Percentiles rank a stretch among this genome's conserved stretches.
phyloP scores from a whole-genome alignment of 1,284 basidiomycete genomes.

The Ganoderma boninense region DNA sequence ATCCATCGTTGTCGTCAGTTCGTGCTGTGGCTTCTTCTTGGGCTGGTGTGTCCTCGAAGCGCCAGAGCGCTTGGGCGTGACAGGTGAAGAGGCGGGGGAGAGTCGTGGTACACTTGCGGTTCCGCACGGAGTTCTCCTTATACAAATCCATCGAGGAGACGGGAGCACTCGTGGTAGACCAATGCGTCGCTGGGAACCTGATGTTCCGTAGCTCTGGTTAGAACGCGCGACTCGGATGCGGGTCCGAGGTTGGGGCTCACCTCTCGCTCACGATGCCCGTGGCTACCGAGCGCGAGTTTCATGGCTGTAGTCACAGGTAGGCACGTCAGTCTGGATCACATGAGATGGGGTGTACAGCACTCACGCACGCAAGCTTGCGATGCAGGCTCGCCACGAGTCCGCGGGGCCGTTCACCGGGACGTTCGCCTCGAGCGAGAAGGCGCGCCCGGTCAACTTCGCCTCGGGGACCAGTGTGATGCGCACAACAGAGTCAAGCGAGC shows the following conservation, averaged over 20 bases:
- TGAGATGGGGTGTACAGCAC: not conserved
- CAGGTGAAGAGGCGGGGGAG: conserved; percentile 55
- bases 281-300: not conserved
- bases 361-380: conserved; percentile 79
- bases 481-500: conserved; percentile 69
- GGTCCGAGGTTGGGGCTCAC: not conserved
- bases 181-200: conserved; percentile 43
- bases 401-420: conserved; percentile 75
- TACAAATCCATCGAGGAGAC: conserved; percentile 18
- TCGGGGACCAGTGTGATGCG: conserved; percentile 71
- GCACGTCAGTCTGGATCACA: not conserved
- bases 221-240: not conserved
- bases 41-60: conserved; percentile 77
- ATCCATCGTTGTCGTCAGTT: conserved; percentile 47
- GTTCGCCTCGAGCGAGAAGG: conserved; percentile 94
- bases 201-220: not conserved
- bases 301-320: not conserved
- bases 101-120: conserved; percentile 37
- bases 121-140: conserved; percentile 9
- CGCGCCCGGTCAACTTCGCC: conserved; percentile 66
- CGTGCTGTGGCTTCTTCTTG: conserved; percentile 59
- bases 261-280: not conserved
- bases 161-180: conserved; percentile 15
- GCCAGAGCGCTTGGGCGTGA: conserved; percentile 60
- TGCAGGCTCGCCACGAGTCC: conserved; percentile 72